These are phyloP conservation scores for Globisporangium middletonii DNA, from an alignment of 352 stramenopile genomes.

Conservation along the genomic window DNA sequence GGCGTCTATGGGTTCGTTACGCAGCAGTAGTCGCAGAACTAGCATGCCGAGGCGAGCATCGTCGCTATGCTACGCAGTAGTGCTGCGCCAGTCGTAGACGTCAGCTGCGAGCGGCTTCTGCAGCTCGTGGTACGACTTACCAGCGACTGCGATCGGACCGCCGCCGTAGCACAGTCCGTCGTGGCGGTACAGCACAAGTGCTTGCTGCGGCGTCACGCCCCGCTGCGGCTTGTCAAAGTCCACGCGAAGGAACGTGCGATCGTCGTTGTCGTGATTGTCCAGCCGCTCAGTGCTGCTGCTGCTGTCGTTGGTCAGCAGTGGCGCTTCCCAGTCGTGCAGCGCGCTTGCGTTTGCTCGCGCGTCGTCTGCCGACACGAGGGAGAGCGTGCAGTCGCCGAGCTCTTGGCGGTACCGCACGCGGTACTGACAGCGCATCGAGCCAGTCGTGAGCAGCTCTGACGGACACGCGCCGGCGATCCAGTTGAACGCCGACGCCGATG, in stretches of 20 bases:
- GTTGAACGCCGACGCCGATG: constrained; percentile 77
- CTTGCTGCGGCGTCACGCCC: constrained; percentile 78
- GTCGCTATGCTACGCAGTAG: no score
- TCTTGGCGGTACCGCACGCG: constrained; percentile 79
- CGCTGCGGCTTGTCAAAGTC: constrained; percentile 81
- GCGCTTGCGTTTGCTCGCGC: constrained; percentile 26
- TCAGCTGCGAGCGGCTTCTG: constrained; percentile 33
- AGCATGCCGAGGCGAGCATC: no score
- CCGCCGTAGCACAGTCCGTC: constrained; percentile 81
- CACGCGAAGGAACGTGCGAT: constrained; percentile 42
- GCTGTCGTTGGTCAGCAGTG: neutral
- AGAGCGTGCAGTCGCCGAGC: constrained; percentile 54
- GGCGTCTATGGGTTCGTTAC: no score
- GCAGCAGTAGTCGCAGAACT: no score
- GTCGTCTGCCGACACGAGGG: constrained; percentile 39
- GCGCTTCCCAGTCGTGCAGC: constrained; percentile 46
- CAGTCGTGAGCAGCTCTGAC: constrained; percentile 28
- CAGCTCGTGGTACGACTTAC: constrained; percentile 65
- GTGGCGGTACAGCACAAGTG: constrained; percentile 77
- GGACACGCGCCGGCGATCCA: constrained; percentile 79
- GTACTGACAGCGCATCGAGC: constrained; percentile 62
- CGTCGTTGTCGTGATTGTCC: neutral
- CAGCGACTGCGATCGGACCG: constrained; percentile 56
- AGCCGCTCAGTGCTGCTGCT: constrained; percentile 7
- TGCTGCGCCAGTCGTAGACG: constrained; percentile 52